Evolutionary conservation across 768 basidiomycete genomes (phyloP).

Genomic region (Aureoboletus auriporus): DNA sequence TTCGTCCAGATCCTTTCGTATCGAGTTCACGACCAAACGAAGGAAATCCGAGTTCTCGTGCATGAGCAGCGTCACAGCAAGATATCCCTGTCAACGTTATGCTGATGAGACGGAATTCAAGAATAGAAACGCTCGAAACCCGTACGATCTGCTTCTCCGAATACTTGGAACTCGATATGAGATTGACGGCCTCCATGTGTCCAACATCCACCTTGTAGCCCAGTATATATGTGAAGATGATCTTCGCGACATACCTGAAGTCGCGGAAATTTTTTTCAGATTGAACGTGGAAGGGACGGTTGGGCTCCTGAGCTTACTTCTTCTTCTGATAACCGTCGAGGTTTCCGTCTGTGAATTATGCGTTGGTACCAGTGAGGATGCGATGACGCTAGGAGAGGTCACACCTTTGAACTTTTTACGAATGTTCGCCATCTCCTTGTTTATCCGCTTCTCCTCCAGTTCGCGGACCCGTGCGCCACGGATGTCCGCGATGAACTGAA

Average conservation of each 20-base stretch:
- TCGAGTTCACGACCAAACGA: constrained; percentile 95
- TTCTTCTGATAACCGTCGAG: constrained; percentile 90
- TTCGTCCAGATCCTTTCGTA: constrained; percentile 93
- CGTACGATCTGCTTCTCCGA: constrained; percentile 98
- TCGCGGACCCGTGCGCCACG: constrained; percentile 95
- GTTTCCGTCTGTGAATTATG: constrained; percentile 68
- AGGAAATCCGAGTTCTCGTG: constrained; percentile 98
- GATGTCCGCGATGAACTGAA: constrained; percentile 96
- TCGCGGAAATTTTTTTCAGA: constrained; percentile 8
- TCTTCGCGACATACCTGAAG: constrained; percentile 92
- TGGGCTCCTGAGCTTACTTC: constrained; percentile 52
- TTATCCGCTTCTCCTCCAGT: constrained; percentile 97
- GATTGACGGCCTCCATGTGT: constrained; percentile 98
- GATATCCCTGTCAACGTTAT: constrained; percentile 69
- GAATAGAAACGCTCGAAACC: constrained; percentile 2
- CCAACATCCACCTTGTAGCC: constrained; percentile 99
- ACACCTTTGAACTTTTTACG: constrained; percentile 97
- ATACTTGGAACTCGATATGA: constrained; percentile 93
- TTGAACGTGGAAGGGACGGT: constrained; percentile 8
- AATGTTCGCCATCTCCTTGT: constrained; percentile 99
- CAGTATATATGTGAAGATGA: constrained; percentile 97
- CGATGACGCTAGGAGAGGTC: constrained; percentile 5
- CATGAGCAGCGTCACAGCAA: constrained; percentile 95
- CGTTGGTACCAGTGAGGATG: constrained; percentile 1
- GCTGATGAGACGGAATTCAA: not conserved